Conservation (phyloP, 208 protist genomes). For the Leishmania arabica region DNA sequence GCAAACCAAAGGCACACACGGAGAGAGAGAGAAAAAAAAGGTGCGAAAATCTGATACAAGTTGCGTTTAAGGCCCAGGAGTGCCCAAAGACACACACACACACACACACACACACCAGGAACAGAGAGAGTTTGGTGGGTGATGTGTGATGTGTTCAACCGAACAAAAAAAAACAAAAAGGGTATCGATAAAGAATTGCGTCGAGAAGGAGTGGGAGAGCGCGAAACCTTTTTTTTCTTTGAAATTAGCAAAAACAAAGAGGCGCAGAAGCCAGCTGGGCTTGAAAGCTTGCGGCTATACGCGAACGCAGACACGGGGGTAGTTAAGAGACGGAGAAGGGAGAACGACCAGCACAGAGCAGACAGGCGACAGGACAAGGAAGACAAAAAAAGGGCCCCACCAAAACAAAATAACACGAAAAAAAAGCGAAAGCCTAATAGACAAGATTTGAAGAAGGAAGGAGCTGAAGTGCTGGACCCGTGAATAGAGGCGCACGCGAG, state of each 20-base stretch:
- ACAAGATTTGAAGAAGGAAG: neutral
- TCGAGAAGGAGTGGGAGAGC: neutral
- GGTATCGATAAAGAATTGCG: neutral
- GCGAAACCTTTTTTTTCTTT: neutral
- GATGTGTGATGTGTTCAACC: neutral
- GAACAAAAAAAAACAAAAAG: neutral
- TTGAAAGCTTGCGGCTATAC: neutral
- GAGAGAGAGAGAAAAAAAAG: neutral
- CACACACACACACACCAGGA: neutral
- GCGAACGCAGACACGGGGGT: neutral
- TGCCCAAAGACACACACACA: neutral
- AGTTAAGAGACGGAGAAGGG: constrained; percentile 4
- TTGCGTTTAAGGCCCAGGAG: neutral
- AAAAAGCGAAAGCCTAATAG: neutral
- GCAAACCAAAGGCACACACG: neutral
- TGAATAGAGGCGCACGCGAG: neutral
- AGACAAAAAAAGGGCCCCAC: neutral
- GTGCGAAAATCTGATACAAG: neutral
- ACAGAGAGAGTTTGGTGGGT: neutral
- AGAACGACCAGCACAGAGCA: neutral
- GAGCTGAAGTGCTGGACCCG: neutral
- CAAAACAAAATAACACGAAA: neutral
- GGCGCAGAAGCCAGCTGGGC: neutral
- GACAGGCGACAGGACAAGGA: neutral
- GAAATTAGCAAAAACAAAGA: neutral